Percentiles rank a stretch among this genome's conserved stretches.
phyloP scores from a whole-genome alignment of 2,329 filamentous ascomycete genomes.

The Nigrospora sphaerica region DNA sequence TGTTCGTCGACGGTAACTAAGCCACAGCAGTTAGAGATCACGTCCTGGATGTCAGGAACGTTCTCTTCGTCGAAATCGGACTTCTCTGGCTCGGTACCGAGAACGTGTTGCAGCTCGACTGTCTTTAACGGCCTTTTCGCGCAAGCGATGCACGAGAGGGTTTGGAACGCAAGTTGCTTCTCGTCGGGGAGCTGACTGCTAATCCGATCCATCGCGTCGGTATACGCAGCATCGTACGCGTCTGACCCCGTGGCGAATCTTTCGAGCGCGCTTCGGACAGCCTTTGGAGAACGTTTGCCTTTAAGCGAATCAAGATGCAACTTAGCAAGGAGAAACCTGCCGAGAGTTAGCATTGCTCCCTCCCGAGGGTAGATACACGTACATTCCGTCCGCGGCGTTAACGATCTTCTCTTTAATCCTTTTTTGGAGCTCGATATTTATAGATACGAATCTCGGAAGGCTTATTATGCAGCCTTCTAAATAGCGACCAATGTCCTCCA shows the following conservation, averaged over 20 bases:
- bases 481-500: too few relatives aligned
- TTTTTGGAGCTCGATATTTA: conserved; percentile 9
- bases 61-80: conserved; percentile 25
- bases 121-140: conserved; percentile 24
- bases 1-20: conserved; percentile 32
- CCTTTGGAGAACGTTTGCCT: conserved; percentile 22
- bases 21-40: conserved; percentile 31
- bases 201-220: conserved; percentile 33
- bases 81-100: conserved; percentile 26
- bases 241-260: conserved; percentile 19
- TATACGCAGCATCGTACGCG: conserved; percentile 31
- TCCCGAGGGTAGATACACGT: too few relatives aligned
- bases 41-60: conserved; percentile 21
- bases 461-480: conserved; percentile 11
- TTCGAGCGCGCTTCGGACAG: conserved; percentile 21
- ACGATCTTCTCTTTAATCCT: conserved; percentile 15
- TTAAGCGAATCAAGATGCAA: conserved; percentile 26
- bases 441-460: conserved; percentile 9
- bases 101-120: conserved; percentile 31
- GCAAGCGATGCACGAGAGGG: conserved; percentile 32
- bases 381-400: conserved; percentile 24
- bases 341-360: conserved; percentile 3
- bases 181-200: conserved; percentile 23
- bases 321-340: conserved; percentile 31
- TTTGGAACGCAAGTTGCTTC: conserved; percentile 26